Percentiles rank a stretch among this genome's conserved stretches.
Conservation (phyloP, 192 early-diverging fungal species). For the Coemansia sp. region DNA sequence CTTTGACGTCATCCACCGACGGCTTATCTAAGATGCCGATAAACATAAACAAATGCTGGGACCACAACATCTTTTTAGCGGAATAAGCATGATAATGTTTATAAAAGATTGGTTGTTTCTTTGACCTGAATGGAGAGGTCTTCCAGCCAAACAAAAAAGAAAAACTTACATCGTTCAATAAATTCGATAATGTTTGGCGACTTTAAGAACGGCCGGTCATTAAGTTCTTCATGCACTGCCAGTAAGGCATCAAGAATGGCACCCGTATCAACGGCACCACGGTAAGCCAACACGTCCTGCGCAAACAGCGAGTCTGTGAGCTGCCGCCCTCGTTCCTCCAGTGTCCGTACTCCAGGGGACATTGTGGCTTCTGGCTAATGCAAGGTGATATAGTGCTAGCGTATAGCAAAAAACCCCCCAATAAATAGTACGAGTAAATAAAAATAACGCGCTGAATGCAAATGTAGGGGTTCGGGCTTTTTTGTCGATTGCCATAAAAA, state of each 20-base stretch:
- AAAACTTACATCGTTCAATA: slow-evolving; percentile 42
- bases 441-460: neutral
- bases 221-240: slow-evolving; percentile 45
- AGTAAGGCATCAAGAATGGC: slow-evolving; percentile 49
- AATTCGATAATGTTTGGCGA: slow-evolving; percentile 50
- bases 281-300: slow-evolving; percentile 44
- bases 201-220: slow-evolving; percentile 33
- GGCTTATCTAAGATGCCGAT: slow-evolving; percentile 13
- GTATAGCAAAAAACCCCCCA: slow-evolving; percentile 3
- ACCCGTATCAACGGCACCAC: slow-evolving; percentile 44
- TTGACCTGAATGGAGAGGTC: neutral
- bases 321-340: slow-evolving; percentile 40
- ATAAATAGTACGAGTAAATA: neutral
- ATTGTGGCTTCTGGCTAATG: neutral
- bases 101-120: neutral
- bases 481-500: too few species aligned
- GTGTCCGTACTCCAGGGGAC: slow-evolving; percentile 22
- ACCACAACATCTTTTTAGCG: neutral
- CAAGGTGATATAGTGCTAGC: neutral
- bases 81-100: neutral
- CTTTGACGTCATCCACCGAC: slow-evolving; percentile 35
- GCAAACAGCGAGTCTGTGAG: slow-evolving; percentile 35
- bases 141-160: neutral
- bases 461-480: too few species aligned
- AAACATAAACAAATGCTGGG: neutral